phyloP scores from a whole-genome alignment of 805 yeast species.

The Wickerhamiella musiphila region DNA sequence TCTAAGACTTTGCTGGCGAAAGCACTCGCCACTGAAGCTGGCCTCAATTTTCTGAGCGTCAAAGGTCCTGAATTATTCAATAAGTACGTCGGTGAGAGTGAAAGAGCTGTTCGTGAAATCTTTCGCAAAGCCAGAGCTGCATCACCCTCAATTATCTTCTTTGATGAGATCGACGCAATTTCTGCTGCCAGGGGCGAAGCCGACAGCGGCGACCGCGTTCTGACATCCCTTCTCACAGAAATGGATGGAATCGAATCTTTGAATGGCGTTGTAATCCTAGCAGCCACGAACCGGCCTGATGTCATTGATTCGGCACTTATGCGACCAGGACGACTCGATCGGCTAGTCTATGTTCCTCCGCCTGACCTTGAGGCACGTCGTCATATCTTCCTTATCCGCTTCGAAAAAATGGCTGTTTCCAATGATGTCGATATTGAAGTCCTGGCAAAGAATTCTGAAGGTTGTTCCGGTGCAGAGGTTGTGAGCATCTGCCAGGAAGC shows the following conservation, averaged over 20 bases:
- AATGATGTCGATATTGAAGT: constrained; percentile 31
- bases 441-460: constrained; percentile 54
- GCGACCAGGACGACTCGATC: constrained; percentile 90
- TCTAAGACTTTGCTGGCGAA: constrained; percentile 90
- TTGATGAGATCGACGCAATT: constrained; percentile 93
- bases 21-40: constrained; percentile 90
- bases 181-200: constrained; percentile 52
- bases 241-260: constrained; percentile 95
- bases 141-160: constrained; percentile 82
- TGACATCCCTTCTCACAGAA: constrained; percentile 82
- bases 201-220: constrained; percentile 56
- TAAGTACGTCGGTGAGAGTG: constrained; percentile 92
- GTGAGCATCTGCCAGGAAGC: constrained; percentile 88
- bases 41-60: constrained; percentile 81
- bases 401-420: constrained; percentile 42
- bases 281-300: constrained; percentile 93
- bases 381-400: constrained; percentile 57
- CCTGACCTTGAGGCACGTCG: constrained; percentile 70
- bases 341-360: constrained; percentile 84
- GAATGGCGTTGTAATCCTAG: constrained; percentile 83
- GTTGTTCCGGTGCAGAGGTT: constrained; percentile 95
- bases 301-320: constrained; percentile 82
- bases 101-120: constrained; percentile 80
- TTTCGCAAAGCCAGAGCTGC: constrained; percentile 91
- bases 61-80: constrained; percentile 94